Base-by-base conservation (phyloP, 768 basidiomycete genomes). In the Macrocybe gigantea region DNA sequence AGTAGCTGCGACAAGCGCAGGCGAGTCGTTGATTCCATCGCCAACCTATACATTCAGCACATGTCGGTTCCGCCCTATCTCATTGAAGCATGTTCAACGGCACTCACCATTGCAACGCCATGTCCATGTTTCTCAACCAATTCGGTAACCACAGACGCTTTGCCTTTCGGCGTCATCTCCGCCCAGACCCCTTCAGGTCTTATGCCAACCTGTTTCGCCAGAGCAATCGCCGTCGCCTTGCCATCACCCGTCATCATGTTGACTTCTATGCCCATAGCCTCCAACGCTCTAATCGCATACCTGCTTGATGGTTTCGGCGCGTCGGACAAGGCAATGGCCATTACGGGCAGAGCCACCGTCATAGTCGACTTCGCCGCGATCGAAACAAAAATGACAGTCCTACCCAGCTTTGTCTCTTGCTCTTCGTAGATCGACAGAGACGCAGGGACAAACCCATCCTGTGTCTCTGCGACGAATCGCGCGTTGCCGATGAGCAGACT, bases 1-100 rank as follows among this genome's bases (percentile, higher is more conserved):
- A 1, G 93, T 91, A 1, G 95, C 91, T 4, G 92, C 93, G 11
- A 93, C 94, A 2, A 99, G 83, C 9, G 95, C 96, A 1, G 94
- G 95, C 2, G 95, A 97, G 63, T 99, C 96, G 64, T 99, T 98
- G 71, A 98, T 96, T 33, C 96, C 96, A 64, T 99, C 96, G 15
- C 96, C 96, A 36, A 99, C 93, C 93, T 94, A 53, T 14, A 52
- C 29, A 44, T 49, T 8, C 10, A 33, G 33, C 46, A 1, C 52
- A 38, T 35, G 39, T 41, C 9, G 50, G 10, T 41, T 4, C 22
- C 22, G 22, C 22, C 22, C 22, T 4, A 22, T 22, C 22, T 22
- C 22, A 22, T 22, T 22, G 22, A 22, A 22, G 22, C 7, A 12
- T 15, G n/a, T 48, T 49, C 33, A 46, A 42, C 14, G 4, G 31